These are phyloP conservation scores for Tolypocladium ophioglossoides DNA, from an alignment of 2,329 filamentous ascomycete species.

Conservation along the genomic window DNA sequence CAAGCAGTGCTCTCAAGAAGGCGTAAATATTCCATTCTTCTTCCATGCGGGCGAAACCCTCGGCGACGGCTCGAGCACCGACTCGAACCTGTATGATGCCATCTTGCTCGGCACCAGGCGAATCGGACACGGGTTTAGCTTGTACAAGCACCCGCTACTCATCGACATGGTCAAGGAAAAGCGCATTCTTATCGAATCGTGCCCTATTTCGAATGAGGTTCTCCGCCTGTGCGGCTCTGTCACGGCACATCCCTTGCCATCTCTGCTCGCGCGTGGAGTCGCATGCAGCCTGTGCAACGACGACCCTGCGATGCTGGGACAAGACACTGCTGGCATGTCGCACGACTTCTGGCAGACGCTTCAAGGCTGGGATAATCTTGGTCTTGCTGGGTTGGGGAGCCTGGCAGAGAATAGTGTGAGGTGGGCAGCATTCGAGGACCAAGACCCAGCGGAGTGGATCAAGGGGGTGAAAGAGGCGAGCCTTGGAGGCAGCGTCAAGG, in stretches of 20 bases:
- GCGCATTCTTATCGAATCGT: constrained; percentile 79
- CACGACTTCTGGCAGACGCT: constrained; percentile 93
- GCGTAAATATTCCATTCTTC: constrained; percentile 82
- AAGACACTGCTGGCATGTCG: constrained; percentile 71
- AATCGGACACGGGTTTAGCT: constrained; percentile 80
- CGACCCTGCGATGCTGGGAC: constrained; percentile 79
- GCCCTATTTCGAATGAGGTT: constrained; percentile 85
- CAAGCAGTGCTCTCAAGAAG: constrained; percentile 68
- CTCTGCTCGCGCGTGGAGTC: constrained; percentile 75
- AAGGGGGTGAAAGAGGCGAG: constrained; percentile 64
- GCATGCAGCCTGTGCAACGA: constrained; percentile 80
- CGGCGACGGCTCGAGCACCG: constrained; percentile 61
- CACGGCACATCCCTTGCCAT: constrained; percentile 69
- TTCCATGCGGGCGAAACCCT: constrained; percentile 90
- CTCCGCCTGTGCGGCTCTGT: constrained; percentile 69
- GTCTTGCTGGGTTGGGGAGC: constrained; percentile 73
- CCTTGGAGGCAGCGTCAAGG: constrained; percentile 60
- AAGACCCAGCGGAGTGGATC: constrained; percentile 58
- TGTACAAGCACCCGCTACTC: constrained; percentile 86
- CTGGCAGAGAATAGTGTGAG: constrained; percentile 88
- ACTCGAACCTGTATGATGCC: constrained; percentile 80
- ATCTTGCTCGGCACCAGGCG: constrained; percentile 76
- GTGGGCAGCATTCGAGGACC: constrained; percentile 84
- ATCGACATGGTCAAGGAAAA: constrained; percentile 83
- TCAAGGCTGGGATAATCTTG: constrained; percentile 86